Evolutionary conservation across 164 flowering plant species (phyloP), one percentile per base, ranked within the genome.

Genomic region (Santalum album): DNA sequence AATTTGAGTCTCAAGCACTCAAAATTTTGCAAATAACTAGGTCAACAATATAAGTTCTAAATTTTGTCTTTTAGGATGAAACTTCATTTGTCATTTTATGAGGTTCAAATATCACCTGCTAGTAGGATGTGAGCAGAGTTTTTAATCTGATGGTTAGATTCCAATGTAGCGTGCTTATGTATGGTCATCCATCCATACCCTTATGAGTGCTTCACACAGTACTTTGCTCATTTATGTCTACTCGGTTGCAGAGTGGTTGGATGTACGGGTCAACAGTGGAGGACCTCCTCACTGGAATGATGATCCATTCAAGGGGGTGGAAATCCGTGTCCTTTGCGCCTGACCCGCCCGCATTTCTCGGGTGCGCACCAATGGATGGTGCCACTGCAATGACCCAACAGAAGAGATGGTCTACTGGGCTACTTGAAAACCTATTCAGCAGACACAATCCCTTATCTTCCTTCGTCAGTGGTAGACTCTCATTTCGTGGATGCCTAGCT

Each of bases 401-500:
- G 47, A 77, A 78, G 59, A 69, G 94, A 56, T 82, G 89, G 89
- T 52, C 72, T 58, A 70, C 78, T 0, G 94, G 94, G 15, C 46
- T 78, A 1, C 61, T 78, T 9, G 86, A 82, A 66, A 62, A 80
- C 42, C 57, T 80, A 2, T 44, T 77, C 56, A 53, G 66, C 54
- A 26, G 23, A 16, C 54, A 61, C 20, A 73, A 56, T 56, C 88
- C 88, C 12, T 24, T 78, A 19, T 1, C 63, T 1, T 59, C 29
- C 12, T 36, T 58, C 17, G 25, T 75, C 51, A 59, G 48, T 6
- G 58, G 25, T 2, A 72, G 75, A 49, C 72, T 79, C 56, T 57
- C 59, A n/a, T 67, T 83, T 16, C 56, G 87, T 34, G 79, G 74
- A 43, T 57, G 72, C 56, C 34, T 76, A 56, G 58, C 25, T 2